Base-by-base conservation (phyloP, 768 basidiomycete species). In the Lentinula sp. region DNA sequence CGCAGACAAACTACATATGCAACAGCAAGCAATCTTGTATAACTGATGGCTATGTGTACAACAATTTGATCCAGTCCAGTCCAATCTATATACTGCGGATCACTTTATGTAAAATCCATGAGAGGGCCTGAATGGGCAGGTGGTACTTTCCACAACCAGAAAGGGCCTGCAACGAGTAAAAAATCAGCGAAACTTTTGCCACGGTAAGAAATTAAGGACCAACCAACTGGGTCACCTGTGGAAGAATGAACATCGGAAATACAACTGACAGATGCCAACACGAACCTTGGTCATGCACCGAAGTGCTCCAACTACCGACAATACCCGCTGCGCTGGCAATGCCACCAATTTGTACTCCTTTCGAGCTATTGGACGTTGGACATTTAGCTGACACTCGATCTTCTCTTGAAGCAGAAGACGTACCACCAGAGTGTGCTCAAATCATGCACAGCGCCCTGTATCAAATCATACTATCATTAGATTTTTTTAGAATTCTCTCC, bases 131-230 rank as follows among this genome's bases (percentile, higher is more conserved):
- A 68, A 66, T 70, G 68, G 56, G 75, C 68, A 9, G 78, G 76
- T 16, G 71, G 72, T 49, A 82, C 81, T 70, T 86, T 87, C 80
- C 84, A 87, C 65, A 89, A 75, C 87, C 86, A 89, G 68, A 88
- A 89, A 2, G 88, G 87, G 46, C 87, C 87, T 88, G 64, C 10
- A 23, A 13, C 42, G 60, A 18, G 60, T 61, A 1, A 53, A 59
- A 5, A 49, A 56, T 66, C 63, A 54, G 43, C 41, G 51, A 62
- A 51, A 54, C 58, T 61, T 54, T 45, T 43, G 36, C 10, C 28
- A 28, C 28, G 28, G 18, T 63, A 41, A 13, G 28, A 42, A 28
- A 16, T 41, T 5, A 18, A 39, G 15, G 35, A 62, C 82, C 64
- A 69, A 88, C 87, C 88, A 55, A 80, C 83, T 32, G 87, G 87